Conservation (phyloP, 164 flowering plant genomes). For the Tetrastigma voinierianum region DNA sequence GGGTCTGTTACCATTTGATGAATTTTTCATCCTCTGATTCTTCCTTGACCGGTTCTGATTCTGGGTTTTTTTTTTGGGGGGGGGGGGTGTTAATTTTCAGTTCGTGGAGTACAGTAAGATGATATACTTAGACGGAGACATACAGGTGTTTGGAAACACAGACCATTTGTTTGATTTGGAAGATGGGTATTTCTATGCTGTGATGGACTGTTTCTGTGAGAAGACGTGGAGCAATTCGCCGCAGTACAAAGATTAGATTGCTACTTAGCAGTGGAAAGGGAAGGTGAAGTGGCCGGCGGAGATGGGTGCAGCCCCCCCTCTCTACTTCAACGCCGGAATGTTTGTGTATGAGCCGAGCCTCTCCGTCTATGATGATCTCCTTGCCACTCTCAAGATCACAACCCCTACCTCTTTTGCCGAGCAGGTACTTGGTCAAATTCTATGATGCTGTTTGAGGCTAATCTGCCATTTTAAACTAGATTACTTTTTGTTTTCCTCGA, state of each 20-base stretch:
- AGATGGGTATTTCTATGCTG: conserved; percentile 16
- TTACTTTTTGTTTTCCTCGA: too few species aligned
- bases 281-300: conserved; percentile 15
- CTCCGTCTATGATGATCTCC: conserved; percentile 4
- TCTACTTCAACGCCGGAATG: conserved; percentile 23
- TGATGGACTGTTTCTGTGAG: conserved; percentile 21
- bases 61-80: not conserved
- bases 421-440: conserved; percentile 5
- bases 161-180: conserved; percentile 17
- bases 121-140: conserved; percentile 21
- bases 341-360: conserved; percentile 15
- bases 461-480: too few species aligned
- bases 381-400: conserved; percentile 4
- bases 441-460: too few species aligned
- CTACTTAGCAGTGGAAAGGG: conserved; percentile 11
- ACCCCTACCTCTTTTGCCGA: conserved; percentile 16
- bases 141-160: conserved; percentile 17
- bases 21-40: not conserved
- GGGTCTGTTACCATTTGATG: too few species aligned
- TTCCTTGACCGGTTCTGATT: not conserved
- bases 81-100: conserved; percentile 7
- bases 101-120: conserved; percentile 18
- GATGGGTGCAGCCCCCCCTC: conserved; percentile 11
- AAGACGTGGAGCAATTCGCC: conserved; percentile 17
- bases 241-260: conserved; percentile 18